Base-by-base conservation (phyloP, 2,329 filamentous ascomycete genomes). In the Fusarium sp. region DNA sequence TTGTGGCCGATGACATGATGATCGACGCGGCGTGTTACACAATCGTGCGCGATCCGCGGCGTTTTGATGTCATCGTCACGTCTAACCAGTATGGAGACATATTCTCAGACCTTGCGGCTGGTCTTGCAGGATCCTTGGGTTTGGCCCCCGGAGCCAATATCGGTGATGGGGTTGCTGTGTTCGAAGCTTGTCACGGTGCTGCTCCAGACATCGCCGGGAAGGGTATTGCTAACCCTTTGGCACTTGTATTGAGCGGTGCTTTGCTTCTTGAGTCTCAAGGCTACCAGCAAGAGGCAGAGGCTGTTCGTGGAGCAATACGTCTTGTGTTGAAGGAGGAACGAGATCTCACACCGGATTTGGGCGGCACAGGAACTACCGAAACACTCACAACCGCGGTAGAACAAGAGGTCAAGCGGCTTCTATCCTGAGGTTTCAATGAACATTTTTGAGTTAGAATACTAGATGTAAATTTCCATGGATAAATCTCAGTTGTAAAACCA, bases 61-160 rank as follows among this genome's bases (percentile, higher is more conserved):
- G 61, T 9, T 68, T 68, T 32, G 66, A 68, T n/a, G 60, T 68
- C 20, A 45, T 65, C 25, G 43, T 64, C 34, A 68, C 66, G 2
- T 45, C 66, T 2, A 60, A 68, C 35, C 59, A 68, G 45, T 65
- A 64, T 16, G 66, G 66, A 6, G 66, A 68, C 35, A 68, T 68
- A 37, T 65, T 68, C 56, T 64, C 66, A n/a, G 61, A 65, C 23
- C 14, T 65, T 30, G 66, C 54, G 3, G 61, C 66, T 35, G 61
- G 66, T 2, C 37, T 65, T 1, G 66, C 35, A n/a, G 56, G 66
- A 23, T 68, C 61, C 30, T 30, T 68, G 20, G 54, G 61, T 8
- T 10, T 68, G 11, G 66, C 61, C 2, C 60, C 61, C 2, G 60
- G 66, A 6, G 43, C 30, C 13, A 64, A 68, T 32, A 48, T 68